Conservation (phyloP, 768 basidiomycete genomes). For the Trametes cinnabarina region DNA sequence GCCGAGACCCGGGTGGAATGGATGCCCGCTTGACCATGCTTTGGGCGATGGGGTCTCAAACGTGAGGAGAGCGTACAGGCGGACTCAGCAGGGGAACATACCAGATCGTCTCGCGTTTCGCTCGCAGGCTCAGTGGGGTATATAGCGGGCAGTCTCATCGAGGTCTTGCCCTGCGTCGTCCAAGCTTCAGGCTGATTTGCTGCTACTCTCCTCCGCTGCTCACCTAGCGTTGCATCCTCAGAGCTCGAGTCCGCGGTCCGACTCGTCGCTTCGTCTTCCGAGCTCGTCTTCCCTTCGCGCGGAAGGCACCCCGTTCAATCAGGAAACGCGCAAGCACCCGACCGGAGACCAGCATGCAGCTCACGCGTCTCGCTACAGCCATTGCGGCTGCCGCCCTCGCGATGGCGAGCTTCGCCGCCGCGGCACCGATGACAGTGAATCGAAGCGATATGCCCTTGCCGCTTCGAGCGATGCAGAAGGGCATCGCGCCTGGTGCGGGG, state of each 20-base stretch:
- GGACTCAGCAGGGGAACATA: neutral
- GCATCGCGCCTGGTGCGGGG: neutral
- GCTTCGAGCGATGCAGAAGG: neutral
- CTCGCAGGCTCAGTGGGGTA: neutral
- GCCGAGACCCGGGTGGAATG: neutral
- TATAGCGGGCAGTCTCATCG: neutral
- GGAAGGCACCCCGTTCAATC: neutral
- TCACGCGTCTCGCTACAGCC: neutral
- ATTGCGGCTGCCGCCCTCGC: neutral
- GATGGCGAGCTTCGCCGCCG: neutral
- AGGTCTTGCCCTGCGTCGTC: neutral
- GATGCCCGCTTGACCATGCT: neutral
- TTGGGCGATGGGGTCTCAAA: neutral
- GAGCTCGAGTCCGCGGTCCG: neutral
- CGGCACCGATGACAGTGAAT: neutral
- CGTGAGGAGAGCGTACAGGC: neutral
- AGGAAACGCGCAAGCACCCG: neutral
- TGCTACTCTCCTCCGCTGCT: neutral
- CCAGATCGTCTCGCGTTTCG: neutral
- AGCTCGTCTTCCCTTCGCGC: neutral
- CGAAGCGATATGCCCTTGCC: slow-evolving; percentile 1
- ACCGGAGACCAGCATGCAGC: neutral
- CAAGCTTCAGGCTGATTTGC: neutral
- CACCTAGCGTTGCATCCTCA: neutral
- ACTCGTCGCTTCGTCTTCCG: neutral